Conservation (phyloP, 2,329 filamentous ascomycete genomes). For the Didymella glomerata region DNA sequence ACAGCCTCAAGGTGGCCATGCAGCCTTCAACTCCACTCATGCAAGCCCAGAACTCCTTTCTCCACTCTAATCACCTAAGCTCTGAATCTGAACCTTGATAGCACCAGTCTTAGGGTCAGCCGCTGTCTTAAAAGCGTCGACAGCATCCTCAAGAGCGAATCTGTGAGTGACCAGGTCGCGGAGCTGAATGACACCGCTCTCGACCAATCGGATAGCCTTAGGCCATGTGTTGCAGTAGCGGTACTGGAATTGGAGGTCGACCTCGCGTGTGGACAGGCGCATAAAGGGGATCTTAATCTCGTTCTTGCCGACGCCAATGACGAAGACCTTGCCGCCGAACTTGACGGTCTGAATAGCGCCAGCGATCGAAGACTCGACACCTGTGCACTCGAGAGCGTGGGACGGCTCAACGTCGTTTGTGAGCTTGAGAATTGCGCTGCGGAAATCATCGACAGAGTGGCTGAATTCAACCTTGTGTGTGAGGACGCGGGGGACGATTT, state of each 20-base stretch:
- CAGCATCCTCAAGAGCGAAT: slow-evolving; percentile 83
- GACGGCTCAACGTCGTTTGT: slow-evolving; percentile 83
- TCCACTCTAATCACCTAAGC: slow-evolving; percentile 12
- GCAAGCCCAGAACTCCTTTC: neutral
- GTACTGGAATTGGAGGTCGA: slow-evolving; percentile 97
- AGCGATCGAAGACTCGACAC: slow-evolving; percentile 87
- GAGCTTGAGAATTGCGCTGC: slow-evolving; percentile 70
- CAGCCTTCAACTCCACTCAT: slow-evolving; percentile 10
- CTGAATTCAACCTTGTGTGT: slow-evolving; percentile 79
- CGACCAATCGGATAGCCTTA: slow-evolving; percentile 84
- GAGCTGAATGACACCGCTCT: slow-evolving; percentile 84
- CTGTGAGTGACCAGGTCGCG: slow-evolving; percentile 86
- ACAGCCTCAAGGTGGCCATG: neutral
- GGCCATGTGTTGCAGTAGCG: slow-evolving; percentile 97
- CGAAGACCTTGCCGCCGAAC: slow-evolving; percentile 96
- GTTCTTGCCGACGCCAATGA: slow-evolving; percentile 94
- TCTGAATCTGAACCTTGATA: slow-evolving; percentile 78
- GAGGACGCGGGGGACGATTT: slow-evolving; percentile 78
- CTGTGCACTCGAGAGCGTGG: slow-evolving; percentile 90
- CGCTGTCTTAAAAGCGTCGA: slow-evolving; percentile 89
- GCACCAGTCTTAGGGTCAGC: slow-evolving; percentile 88
- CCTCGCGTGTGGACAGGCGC: slow-evolving; percentile 86
- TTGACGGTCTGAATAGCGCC: slow-evolving; percentile 88
- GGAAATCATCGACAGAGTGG: slow-evolving; percentile 73
- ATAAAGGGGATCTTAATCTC: slow-evolving; percentile 97